Percentiles rank a stretch among this genome's conserved stretches.
Evolutionary conservation across 2,329 filamentous ascomycete species (phyloP).

Genomic region (Alternaria postmessia): DNA sequence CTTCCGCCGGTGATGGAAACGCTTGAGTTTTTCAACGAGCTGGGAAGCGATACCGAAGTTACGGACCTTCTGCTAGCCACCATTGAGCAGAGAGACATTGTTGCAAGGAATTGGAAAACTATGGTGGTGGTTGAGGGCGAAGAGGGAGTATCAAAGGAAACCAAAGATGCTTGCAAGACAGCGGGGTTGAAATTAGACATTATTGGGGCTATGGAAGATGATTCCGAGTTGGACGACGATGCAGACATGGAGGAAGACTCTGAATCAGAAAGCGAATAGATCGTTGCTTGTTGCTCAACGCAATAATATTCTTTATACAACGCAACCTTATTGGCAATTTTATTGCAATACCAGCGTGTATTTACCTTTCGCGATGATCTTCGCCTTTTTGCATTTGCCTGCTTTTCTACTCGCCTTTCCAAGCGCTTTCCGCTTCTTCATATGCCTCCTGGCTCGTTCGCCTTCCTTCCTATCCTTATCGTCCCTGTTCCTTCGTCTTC

Average conservation of each 20-base stretch:
- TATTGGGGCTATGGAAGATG: slow-evolving; percentile 60
- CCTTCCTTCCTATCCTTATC: not conserved
- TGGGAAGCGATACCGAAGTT: slow-evolving; percentile 43
- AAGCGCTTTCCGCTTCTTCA: not conserved
- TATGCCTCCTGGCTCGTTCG: not conserved
- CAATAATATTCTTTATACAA: not conserved
- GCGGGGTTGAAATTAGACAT: slow-evolving; percentile 34
- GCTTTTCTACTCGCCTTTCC: not conserved
- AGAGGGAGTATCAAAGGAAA: slow-evolving; percentile 28
- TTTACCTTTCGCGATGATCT: slow-evolving; percentile 4
- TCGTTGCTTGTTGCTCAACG: not conserved
- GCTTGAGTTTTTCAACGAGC: slow-evolving; percentile 43
- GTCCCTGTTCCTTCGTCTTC: not conserved
- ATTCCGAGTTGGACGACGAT: not conserved
- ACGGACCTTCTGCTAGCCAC: slow-evolving; percentile 37
- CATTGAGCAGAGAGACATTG: slow-evolving; percentile 38
- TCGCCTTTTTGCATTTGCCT: not conserved
- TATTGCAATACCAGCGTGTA: slow-evolving; percentile 7
- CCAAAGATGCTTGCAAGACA: slow-evolving; percentile 36
- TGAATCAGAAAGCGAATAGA: not conserved
- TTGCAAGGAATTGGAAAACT: slow-evolving; percentile 35
- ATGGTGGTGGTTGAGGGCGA: slow-evolving; percentile 40
- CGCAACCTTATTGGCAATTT: too few relatives aligned
- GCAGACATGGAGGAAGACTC: not conserved
- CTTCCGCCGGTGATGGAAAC: slow-evolving; percentile 39